These are phyloP conservation scores for Russula compacta DNA, from an alignment of 768 basidiomycete species.

Conservation along the genomic window DNA sequence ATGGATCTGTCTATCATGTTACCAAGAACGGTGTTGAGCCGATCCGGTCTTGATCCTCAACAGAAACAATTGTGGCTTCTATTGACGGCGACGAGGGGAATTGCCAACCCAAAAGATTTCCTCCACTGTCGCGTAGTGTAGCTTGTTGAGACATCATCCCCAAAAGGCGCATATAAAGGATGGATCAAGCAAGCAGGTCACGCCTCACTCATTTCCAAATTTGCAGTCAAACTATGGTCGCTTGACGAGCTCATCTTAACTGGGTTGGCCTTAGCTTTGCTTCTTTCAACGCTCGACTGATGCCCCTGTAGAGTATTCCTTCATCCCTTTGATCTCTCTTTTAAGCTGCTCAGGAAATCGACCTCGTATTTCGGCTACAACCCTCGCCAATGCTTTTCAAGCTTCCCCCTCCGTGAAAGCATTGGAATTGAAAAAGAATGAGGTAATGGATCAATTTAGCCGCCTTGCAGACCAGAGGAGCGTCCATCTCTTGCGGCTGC, in stretches of 20 bases:
- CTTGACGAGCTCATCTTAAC: not conserved
- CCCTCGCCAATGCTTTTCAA: not conserved
- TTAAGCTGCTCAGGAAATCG: not conserved
- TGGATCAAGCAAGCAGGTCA: not conserved
- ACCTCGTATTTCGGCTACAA: not conserved
- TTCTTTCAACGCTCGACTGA: not conserved
- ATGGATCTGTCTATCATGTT: too few relatives aligned
- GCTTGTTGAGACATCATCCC: not conserved
- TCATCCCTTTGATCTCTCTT: not conserved
- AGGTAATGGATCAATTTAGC: not conserved
- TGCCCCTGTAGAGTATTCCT: not conserved
- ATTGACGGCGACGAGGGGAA: not conserved
- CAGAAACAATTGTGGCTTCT: too few relatives aligned
- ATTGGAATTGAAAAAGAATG: not conserved
- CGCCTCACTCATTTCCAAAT: rapidly evolving
- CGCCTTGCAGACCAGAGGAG: not conserved
- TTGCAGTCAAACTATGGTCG: not conserved
- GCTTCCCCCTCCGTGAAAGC: not conserved
- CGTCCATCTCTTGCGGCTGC: not conserved
- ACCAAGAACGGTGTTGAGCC: too few relatives aligned
- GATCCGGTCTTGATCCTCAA: too few relatives aligned
- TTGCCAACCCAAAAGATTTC: not conserved
- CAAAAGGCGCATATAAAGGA: not conserved
- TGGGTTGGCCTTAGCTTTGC: not conserved
- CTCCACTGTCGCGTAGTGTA: not conserved